Evolutionary conservation across 495 filamentous ascomycete species (phyloP), one percentile per base, ranked within the genome.

Genomic region (Daldinia concentrica): DNA sequence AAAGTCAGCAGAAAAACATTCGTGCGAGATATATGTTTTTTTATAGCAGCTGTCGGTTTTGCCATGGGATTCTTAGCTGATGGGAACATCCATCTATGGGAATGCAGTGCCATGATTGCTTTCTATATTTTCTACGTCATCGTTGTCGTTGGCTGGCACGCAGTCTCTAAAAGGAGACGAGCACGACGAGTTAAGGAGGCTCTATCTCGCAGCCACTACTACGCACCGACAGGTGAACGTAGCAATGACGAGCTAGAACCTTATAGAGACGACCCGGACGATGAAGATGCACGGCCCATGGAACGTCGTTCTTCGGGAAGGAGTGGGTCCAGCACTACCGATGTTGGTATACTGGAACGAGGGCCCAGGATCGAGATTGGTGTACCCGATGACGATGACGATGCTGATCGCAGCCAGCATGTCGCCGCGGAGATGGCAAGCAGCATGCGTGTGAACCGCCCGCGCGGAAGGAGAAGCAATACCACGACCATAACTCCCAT

Each of bases 81-180:
- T 77, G 95, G 95, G 0, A 84, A 87, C 65, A 85, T 99, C 58
- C 86, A 91, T 60, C 79, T 93, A 9, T 98, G 93, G 93, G 96
- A 99, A 78, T 95, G 93, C 69, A 85, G 85, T 41, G 80, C 86
- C 54, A 99, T 99, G 96, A 93, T 99, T 50, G 90, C 84, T 22
- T 93, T 96, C 68, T 99, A 99, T 76, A 61, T 90, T 22, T 95
- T 95, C 73, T 99, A 99, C 73, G 96, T 99, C 6, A 76, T 88
- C 4, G 86, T 93, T 39, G 96, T 99, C 17, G 90, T 98, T 14
- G 85, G 87, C 0, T 98, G 94, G 95, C 96, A 99, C 79, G 97
- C 94, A 90, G 90, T 90, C 79, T 78, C 91, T 12, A 85, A 86
- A 50, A 84, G 88, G 60, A 79, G 85, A 62, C 88, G 88, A 65